A percentile compares a stretch with the other conserved stretches of the same genome.
Evolutionary conservation across 495 filamentous ascomycete genomes (phyloP).

Genomic region (Talaromyces liani): DNA sequence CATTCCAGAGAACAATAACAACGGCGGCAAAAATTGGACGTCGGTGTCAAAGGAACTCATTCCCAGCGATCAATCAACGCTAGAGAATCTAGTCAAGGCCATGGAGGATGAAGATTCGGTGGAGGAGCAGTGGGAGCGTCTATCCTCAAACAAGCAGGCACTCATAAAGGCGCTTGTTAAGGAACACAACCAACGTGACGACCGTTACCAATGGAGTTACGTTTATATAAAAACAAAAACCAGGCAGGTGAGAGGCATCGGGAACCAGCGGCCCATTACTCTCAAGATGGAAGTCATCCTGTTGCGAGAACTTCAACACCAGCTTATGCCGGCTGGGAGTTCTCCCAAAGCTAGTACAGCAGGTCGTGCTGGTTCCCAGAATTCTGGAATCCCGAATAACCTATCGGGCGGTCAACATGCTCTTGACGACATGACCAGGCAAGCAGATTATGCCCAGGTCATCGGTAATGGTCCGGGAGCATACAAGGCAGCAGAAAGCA

Average conservation of each 20-base stretch:
- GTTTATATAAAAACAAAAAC: constrained; percentile 29
- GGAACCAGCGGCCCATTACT: constrained; percentile 17
- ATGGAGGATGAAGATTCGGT: neutral
- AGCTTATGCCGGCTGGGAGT: neutral
- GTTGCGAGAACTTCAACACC: constrained; percentile 16
- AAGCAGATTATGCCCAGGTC: neutral
- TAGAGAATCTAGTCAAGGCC: neutral
- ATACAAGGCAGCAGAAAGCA: neutral
- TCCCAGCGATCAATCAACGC: neutral
- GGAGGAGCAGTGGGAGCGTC: neutral
- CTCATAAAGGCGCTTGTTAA: neutral
- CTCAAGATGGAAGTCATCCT: constrained; percentile 32
- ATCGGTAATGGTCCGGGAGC: neutral
- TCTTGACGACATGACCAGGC: neutral
- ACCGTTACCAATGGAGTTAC: constrained; percentile 27
- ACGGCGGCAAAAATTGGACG: neutral
- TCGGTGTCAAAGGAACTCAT: neutral
- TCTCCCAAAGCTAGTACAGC: neutral
- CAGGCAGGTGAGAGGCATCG: neutral
- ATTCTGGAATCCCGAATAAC: neutral
- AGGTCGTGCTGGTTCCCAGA: neutral
- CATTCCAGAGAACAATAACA: neutral
- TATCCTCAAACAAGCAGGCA: neutral
- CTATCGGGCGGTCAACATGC: neutral
- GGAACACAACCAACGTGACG: constrained; percentile 9